Percentiles rank a stretch among this genome's conserved stretches.
phyloP scores from a whole-genome alignment of 345 rosid species.

The Brassica napus region Da-Ae NC_063439.1:3689001-3689500 shows the following conservation, averaged over 20 bases:
- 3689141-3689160: background rate
- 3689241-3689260: background rate
- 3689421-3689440: background rate
- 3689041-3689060: background rate
- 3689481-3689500: background rate
- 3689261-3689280: constrained; percentile 5
- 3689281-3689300: background rate
- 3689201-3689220: background rate
- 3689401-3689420: background rate
- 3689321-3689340: background rate
- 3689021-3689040: background rate
- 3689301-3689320: background rate
- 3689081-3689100: background rate
- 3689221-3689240: background rate
- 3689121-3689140: background rate
- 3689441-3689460: background rate
- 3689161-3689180: background rate
- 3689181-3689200: background rate
- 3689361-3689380: background rate
- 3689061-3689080: background rate
- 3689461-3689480: background rate
- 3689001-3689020: background rate
- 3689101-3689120: background rate
- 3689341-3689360: background rate
- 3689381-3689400: constrained; percentile 6